Evolutionary conservation across 2,329 filamentous ascomycete species (phyloP).

Genomic region (Colletotrichum gloeosporioides): DNA sequence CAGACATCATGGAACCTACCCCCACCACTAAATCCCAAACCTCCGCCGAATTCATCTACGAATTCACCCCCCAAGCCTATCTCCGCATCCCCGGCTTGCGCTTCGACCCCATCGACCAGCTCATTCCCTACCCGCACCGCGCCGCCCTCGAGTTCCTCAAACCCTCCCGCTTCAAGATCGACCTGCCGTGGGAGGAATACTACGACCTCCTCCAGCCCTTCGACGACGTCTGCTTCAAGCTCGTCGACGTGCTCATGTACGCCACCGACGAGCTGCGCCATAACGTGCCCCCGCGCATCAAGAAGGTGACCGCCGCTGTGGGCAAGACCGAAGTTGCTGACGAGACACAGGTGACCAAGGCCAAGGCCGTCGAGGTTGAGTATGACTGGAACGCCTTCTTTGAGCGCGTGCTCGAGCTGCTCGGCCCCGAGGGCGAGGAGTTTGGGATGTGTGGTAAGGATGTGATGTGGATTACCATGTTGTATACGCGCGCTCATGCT

Average conservation of each 20-base stretch:
- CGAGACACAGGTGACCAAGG: background rate
- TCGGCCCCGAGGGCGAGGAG: background rate
- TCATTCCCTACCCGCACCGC: background rate
- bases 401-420: background rate
- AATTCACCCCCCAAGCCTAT: background rate
- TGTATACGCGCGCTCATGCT: slow-evolving; percentile 1
- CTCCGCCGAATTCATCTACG: background rate
- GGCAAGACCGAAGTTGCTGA: background rate
- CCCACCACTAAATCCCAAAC: background rate
- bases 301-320: background rate
- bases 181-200: slow-evolving; percentile 1
- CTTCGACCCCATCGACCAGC: background rate
- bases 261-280: background rate
- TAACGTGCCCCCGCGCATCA: background rate
- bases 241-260: background rate
- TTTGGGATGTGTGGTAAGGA: background rate
- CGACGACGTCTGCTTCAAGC: background rate
- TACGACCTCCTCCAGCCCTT: slow-evolving; percentile 1
- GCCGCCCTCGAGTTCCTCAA: slow-evolving; percentile 1
- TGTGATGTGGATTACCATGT: slow-evolving; percentile 6
- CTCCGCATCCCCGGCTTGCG: slow-evolving; percentile 13
- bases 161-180: background rate
- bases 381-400: background rate
- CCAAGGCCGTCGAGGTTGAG: background rate
- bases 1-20: background rate